A percentile compares a stretch with the other conserved stretches of the same genome.
Evolutionary conservation across 495 filamentous ascomycete species (phyloP).

Genomic region (Lentithecium fluviatile): DNA sequence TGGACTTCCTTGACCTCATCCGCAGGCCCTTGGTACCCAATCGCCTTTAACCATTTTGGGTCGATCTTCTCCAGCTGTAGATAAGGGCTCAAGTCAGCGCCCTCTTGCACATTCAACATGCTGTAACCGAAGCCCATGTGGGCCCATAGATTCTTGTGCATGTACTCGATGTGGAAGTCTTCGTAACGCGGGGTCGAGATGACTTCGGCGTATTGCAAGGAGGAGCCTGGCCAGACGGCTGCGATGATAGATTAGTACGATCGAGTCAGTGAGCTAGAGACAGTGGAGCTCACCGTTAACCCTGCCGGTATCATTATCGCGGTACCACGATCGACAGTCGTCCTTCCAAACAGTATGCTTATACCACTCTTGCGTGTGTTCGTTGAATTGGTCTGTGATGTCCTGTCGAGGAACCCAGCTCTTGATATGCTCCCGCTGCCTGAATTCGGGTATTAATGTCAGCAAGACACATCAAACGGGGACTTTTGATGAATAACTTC

Average conservation of each 20-base stretch:
- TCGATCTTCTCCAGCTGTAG: slow-evolving; percentile 41
- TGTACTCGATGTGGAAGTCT: slow-evolving; percentile 42
- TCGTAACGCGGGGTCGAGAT: slow-evolving; percentile 40
- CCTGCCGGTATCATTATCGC: slow-evolving; percentile 43
- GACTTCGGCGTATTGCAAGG: slow-evolving; percentile 40
- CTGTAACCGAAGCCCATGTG: slow-evolving; percentile 40
- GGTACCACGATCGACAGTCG: slow-evolving; percentile 42
- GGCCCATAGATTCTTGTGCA: slow-evolving; percentile 42
- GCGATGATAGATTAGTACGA: not conserved
- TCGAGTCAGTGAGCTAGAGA: not conserved
- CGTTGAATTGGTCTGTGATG: slow-evolving; percentile 40
- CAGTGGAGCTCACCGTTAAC: slow-evolving; percentile 33
- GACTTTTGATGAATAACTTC: too few species aligned
- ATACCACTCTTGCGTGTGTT: slow-evolving; percentile 43
- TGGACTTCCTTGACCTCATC: not conserved
- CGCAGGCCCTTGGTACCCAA: slow-evolving; percentile 13
- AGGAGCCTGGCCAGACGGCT: slow-evolving; percentile 41
- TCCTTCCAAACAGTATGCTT: slow-evolving; percentile 46
- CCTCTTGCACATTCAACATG: slow-evolving; percentile 16
- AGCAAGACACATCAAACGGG: too few species aligned
- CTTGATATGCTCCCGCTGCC: slow-evolving; percentile 41
- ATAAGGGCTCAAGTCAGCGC: slow-evolving; percentile 39
- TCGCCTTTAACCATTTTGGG: slow-evolving; percentile 38
- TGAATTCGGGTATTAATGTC: too few species aligned
- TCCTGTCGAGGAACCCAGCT: slow-evolving; percentile 41